Evolutionary conservation across 2,329 filamentous ascomycete species (phyloP), one percentile per base, ranked within the genome.

Genomic region (Pseudofabraea citricarpa): DNA sequence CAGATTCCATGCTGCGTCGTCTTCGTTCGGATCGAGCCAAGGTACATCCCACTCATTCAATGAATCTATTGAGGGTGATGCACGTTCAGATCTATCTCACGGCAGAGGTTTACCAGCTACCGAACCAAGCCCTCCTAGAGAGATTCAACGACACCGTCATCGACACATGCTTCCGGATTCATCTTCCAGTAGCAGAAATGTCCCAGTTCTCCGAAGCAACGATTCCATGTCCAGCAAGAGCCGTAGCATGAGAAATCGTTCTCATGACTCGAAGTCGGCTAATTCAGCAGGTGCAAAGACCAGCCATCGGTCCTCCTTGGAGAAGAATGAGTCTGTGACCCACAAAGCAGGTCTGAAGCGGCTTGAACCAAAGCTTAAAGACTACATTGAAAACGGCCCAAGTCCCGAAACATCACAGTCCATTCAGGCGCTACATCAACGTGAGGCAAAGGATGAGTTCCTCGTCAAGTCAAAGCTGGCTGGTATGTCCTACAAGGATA

Each of bases 401-500:
- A 22, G 37, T 38, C 31, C 39, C 4, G 16, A 24, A n/a, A 19
- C 20, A 10, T 21, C 37, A 4, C 32, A 50, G 31, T 20, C 43
- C 21, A 15, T 27, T 19, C 43, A 48, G 40, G 45, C 48, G 15
- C 37, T 29, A 45, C 42, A 45, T 16, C 41, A 54, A 20, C 61
- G 63, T 27, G 49, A 60, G 8, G 57, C 55, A 16, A 68, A 69
- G 55, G 72, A 79, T 52, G 58, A 68, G 3, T 72, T 71, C 32
- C 67, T 87, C 1, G 59, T 85, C 13, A 56, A 68, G n/a, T 67
- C 71, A 19, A 81, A 79, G 58, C 55, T 61, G 6, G 60, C 66
- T 2, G 82, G 82, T 3, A 66, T 77, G 65, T 79, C 81, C 1
- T 89, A 87, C 63, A 75, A 72, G 42, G 72, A 84, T 46, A 87